Evolutionary conservation across 768 basidiomycete species (phyloP), one percentile per base, ranked within the genome.

Genomic region (Mycena rosella): DNA sequence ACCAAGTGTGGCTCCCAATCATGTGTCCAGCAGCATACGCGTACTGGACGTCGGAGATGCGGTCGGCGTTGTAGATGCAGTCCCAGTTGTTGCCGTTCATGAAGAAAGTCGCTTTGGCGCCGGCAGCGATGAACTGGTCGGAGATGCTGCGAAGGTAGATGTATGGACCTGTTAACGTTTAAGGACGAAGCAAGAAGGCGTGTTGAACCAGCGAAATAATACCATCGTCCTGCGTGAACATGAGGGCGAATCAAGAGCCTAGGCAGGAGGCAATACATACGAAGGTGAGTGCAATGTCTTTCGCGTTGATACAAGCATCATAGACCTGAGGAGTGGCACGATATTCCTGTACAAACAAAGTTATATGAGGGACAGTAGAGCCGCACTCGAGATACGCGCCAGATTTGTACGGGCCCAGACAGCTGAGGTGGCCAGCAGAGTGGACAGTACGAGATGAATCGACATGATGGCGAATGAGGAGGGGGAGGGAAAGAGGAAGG

Each of bases 1-100:
- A 74, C 84, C 84, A 86, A 5, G 84, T 85, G 63, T 86, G 84
- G 36, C 83, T 84, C 6, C 76, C 83, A 56, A 86, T 59, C 70
- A 82, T 81, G 67, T 86, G 84, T 2, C 70, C 70, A 8, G 54
- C 52, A n/a, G 32, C 54, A 32, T 63, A 68, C 29, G 63, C 70
- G 51, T 68, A 72, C 34, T 65, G n/a, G 30, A 72, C n/a, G 40
- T 64, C 60, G n/a, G 49, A 32, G 24, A 69, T 29, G 27, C 52
- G 51, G n/a, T 36, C 54, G 14, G 57, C n/a, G 38, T 45, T 47
- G 59, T 69, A 72, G 45, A 72, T 72, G 59, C 70, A 72, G 49
- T 45, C 64, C n/a, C n/a, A 68, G 54, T 67, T 60, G 57, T 67
- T 63, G 53, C 72, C 72, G 45, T 73, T 70, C 5, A 63, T 53